Evolutionary conservation across 306 rosid genomes (phyloP), one percentile per base, ranked within the genome.

Genomic region (Quercus aquifolioides): DNA sequence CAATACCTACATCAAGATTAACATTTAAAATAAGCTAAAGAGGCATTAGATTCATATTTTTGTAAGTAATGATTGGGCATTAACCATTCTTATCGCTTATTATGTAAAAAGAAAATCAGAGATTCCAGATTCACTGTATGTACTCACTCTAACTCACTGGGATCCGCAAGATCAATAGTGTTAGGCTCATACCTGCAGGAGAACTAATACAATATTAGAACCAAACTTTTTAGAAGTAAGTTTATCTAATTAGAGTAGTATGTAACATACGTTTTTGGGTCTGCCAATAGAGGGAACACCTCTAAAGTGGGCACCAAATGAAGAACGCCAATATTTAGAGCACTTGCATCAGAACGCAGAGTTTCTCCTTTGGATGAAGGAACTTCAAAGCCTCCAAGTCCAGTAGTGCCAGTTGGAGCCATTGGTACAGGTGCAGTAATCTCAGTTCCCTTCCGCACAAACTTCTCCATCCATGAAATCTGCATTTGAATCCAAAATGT

Each of bases 401-500:
- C 99, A 60, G 99, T 96, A 75, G 99, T 96, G 77, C 93, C 99
- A 77, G 89, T 82, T 51, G 98, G 96, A 81, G 90, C 86, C 94
- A 82, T 93, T 20, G 99, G 99, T 76, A 91, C 99, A 43, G 99
- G 99, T 41, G 99, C 99, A 79, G 94, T 91, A 80, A 96, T 96
- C 90, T 96, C 99, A 74, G 93, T 96, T 77, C 99, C 98, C 83
- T 85, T 93, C 78, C 20, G 94, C 78, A 93, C 77, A 86, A 96
- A 93, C 87, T 96, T 96, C 85, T 93, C 99, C 98, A 96, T 96
- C 99, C 99, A 96, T 6, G 99, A 93, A 83, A 96, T 96, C 99
- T 96, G 86, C 77, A 86, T 60, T 54, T 74, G 17, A 51, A 81
- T 38, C 77, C 74, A 64, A 75, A 57, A 64, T 19, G 28, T 52